Evolutionary conservation across 2,329 filamentous ascomycete species (phyloP).

Genomic region (Aspergillus sp.): DNA sequence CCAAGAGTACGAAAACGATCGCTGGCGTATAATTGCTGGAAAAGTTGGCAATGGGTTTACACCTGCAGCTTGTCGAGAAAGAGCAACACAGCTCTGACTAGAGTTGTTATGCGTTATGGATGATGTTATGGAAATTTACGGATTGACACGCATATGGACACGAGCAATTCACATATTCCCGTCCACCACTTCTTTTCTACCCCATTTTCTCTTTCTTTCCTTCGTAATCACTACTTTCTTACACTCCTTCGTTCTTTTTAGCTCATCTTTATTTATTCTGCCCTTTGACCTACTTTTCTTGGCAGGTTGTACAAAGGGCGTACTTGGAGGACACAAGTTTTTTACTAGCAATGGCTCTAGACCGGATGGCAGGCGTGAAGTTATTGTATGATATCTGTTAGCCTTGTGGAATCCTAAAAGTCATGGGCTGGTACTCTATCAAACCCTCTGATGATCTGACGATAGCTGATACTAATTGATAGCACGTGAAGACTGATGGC

Average conservation of each 20-base stretch:
- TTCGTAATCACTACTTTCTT: conserved; percentile 1
- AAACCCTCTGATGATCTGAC: background rate
- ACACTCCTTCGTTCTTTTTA: conserved; percentile 6
- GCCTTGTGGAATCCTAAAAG: conserved; percentile 2
- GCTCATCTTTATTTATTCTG: conserved; percentile 7
- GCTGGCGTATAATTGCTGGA: conserved; percentile 87
- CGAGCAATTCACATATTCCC: background rate
- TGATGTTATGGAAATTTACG: conserved; percentile 11
- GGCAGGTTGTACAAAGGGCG: conserved; percentile 14
- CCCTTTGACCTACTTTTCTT: conserved; percentile 13
- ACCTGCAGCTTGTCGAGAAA: conserved; percentile 80
- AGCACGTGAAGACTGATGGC: background rate
- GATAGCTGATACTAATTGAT: background rate
- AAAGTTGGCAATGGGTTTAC: conserved; percentile 91
- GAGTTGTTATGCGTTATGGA: conserved; percentile 6
- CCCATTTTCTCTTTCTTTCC: background rate
- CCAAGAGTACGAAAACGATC: conserved; percentile 59
- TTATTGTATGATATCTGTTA: conserved; percentile 19
- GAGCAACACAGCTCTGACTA: conserved; percentile 53
- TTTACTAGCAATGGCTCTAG: conserved; percentile 13
- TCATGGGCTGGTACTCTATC: conserved; percentile 2
- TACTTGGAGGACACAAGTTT: conserved; percentile 8
- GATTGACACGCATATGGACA: conserved; percentile 4
- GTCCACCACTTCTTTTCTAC: background rate
- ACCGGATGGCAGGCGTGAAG: conserved; percentile 15